phyloP scores from a whole-genome alignment of 352 stramenopile genomes.

The Phytophthora nicotianae region DNA sequence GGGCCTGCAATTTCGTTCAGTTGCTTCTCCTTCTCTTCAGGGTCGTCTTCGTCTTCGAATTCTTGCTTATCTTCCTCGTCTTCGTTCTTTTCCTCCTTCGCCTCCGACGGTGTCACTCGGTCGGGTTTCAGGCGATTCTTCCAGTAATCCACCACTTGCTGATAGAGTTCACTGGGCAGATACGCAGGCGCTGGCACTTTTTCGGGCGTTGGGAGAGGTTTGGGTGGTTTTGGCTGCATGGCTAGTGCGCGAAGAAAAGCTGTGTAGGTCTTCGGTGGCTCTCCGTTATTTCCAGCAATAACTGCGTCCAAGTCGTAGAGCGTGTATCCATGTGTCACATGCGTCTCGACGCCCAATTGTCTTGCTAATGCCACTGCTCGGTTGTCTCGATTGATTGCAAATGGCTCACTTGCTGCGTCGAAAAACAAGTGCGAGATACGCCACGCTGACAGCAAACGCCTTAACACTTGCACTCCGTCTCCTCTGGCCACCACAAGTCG shows the following conservation, averaged over 20 bases:
- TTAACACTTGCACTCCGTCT: conserved; percentile 81
- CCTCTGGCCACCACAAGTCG: conserved; percentile 78
- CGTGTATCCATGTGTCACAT: conserved; percentile 66
- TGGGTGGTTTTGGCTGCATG: conserved; percentile 54
- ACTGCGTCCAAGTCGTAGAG: conserved; percentile 77
- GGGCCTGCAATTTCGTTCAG: conserved; percentile 56
- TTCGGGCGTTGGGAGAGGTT: conserved; percentile 51
- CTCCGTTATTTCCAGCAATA: conserved; percentile 55
- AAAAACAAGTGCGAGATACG: conserved; percentile 92
- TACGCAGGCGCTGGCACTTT: conserved; percentile 47
- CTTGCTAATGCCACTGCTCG: conserved; percentile 59
- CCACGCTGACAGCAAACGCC: conserved; percentile 83
- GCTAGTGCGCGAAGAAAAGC: conserved; percentile 64
- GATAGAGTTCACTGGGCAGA: conserved; percentile 60
- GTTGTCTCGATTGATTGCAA: conserved; percentile 84
- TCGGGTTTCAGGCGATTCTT: conserved; percentile 29
- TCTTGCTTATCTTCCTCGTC: conserved; percentile 24
- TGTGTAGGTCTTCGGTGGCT: conserved; percentile 79
- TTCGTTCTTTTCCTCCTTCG: conserved; percentile 30
- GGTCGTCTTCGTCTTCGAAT: conserved; percentile 24
- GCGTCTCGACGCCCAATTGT: conserved; percentile 68
- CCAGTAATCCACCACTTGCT: conserved; percentile 69
- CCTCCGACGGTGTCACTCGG: conserved; percentile 5
- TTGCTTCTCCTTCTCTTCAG: conserved; percentile 26
- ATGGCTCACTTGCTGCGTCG: conserved; percentile 92